phyloP scores from a whole-genome alignment of 2,329 filamentous ascomycete species.

The Raffaelea deltoideospora region DNA sequence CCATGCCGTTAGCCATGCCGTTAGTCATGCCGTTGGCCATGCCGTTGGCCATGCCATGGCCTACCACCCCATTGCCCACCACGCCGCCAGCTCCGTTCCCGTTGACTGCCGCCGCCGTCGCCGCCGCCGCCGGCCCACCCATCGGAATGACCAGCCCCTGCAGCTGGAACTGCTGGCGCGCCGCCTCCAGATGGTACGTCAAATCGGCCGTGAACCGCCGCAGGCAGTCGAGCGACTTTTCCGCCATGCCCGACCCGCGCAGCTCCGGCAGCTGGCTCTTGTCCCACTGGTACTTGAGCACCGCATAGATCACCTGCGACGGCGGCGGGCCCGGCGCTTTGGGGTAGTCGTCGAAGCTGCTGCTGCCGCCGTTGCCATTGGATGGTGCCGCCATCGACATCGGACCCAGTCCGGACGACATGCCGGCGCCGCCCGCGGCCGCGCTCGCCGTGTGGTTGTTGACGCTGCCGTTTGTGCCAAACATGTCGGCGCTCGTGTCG shows the following conservation, averaged over 20 bases:
- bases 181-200: slow-evolving; percentile 36
- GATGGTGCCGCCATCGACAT: too few relatives aligned
- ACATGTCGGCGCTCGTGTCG: slow-evolving; percentile 3
- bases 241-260: slow-evolving; percentile 28
- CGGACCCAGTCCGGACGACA: background rate
- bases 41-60: slow-evolving; percentile 16
- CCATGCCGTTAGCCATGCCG: slow-evolving; percentile 7
- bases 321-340: slow-evolving; percentile 16
- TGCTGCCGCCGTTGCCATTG: background rate
- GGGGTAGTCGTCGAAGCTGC: slow-evolving; percentile 6
- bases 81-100: too few relatives aligned
- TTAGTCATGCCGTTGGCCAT: slow-evolving; percentile 4
- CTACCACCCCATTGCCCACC: too few relatives aligned
- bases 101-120: background rate
- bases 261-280: slow-evolving; percentile 47
- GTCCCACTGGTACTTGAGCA: slow-evolving; percentile 94
- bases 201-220: slow-evolving; percentile 46
- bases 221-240: slow-evolving; percentile 43
- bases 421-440: background rate
- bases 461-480: too few relatives aligned
- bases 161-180: slow-evolving; percentile 31
- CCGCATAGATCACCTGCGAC: slow-evolving; percentile 86
- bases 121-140: background rate
- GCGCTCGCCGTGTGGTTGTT: too few relatives aligned
- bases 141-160: slow-evolving; percentile 23